Base-by-base conservation (phyloP, 225 moss, liverwort and hornwort genomes). In the Bryoerythrophyllum caledonicum region DNA sequence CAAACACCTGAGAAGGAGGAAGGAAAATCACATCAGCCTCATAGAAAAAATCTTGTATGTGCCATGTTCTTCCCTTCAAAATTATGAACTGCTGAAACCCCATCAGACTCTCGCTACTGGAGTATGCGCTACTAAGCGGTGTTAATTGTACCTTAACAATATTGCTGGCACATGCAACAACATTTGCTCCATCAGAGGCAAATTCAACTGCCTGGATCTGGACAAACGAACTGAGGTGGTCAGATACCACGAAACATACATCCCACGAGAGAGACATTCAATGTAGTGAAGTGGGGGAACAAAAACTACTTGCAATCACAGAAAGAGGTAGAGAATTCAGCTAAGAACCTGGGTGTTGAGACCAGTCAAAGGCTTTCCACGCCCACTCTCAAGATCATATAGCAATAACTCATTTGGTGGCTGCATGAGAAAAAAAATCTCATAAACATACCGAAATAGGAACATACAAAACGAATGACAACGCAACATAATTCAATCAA, bases 191-290 rank as follows among this genome's bases (percentile, higher is more conserved):
- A 80, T 91, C 71, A 68, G 89, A 74, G 40, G 92, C 96, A 72
- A 94, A 94, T 65, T 97, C 92, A 74, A 97, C 94, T 75, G 90
- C 92, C 82, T 97, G 96, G 61, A 94, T 94, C 93, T 96, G 86
- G 52, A 63, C 70, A 19, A 64, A 67, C n/a, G 48, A 77, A 37
- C 53, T 24, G 41, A 34, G 8, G 21, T 53, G 41, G 17, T 40
- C 2, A 63, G 14, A n/a, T 17, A 72, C 30, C 30, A 60, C 28
- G 27, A 21, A 48, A 60, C 63, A 80, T 34, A 59, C 52, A 49
- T 78, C 34, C 68, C 44, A 41, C 58, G 26, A 49, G 15, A 43
- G 38, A 61, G 13, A 68, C 61, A 70, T 34, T 44, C 2, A 60
- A 63, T 37, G 25, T 16, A 52, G 17, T 35, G 49, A 71, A 48